Base-by-base conservation (phyloP, 768 basidiomycete species). In the Tremella fuciformis region DNA sequence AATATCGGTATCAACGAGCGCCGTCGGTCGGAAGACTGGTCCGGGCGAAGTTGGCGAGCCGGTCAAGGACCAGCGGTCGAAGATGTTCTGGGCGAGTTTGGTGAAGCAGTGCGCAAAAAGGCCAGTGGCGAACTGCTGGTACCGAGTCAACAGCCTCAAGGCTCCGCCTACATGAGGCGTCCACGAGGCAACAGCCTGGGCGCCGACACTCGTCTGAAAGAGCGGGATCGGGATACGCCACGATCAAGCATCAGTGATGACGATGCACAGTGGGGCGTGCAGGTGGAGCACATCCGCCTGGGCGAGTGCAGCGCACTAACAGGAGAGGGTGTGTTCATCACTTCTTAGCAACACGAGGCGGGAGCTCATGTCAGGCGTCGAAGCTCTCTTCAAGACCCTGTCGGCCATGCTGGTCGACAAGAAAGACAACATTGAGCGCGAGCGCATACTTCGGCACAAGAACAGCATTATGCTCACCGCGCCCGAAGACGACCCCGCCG, bases 351-450 rank as follows among this genome's bases (percentile, higher is more conserved):
- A 50, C 3, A 47, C n/a, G 18, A 26, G 55, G 55, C 41, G 24
- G 25, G 18, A 26, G 37, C 19, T 26, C 29, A 34, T 34, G 4
- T 48, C 21, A 73, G 71, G 69, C 56, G 67, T 74, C 52, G 72
- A 74, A 40, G 61, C 60, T 3, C 58, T 74, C 2, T 74, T 74
- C 64, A 63, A 62, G 25, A 57, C 66, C 7, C 69, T 74, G 52
- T 62, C 69, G 15, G 64, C 63, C 1, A 18, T 71, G 13, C 63
- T 74, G 2, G 72, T 74, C 26, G 52, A 63, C 37, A 57, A 57
- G 19, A 66, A 67, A 39, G 72, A 71, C 39, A 69, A 67, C 51
- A 71, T 74, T 40, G 69, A 74, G 47, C 47, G 69, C 8, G 72
- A 74, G 18, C 49, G 69, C 13, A 59, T 56, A 11, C 42, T 70